Base-by-base conservation (phyloP, 805 yeast species). In the Kregervanrija delftensis region DNA sequence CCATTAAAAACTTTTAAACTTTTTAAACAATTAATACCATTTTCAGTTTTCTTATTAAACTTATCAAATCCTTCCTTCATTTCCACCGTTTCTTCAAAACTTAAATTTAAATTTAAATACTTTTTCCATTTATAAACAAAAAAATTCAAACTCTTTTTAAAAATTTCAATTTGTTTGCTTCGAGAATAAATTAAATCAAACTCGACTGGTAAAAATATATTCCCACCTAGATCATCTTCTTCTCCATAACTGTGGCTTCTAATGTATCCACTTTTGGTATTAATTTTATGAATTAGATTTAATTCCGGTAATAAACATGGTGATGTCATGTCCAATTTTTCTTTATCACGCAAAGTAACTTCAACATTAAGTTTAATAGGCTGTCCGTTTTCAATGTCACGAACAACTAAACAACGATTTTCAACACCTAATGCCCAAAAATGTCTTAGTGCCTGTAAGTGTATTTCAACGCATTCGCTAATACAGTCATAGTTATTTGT, bases 351-450 rank as follows among this genome's bases (percentile, higher is more conserved):
- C 46, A 71, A 40, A 5, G 50, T 48, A 35, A 65, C 35, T 36
- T 63, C 46, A 61, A 73, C 52, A 39, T 67, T 55, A 60, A 77
- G 35, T 65, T 74, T 71, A 12, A 78, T 68, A 0, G 88, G 81
- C 35, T 67, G 71, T 4, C 71, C 75, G 0, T 83, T 73, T 15
- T 74, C 76, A 8, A 83, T 79, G 58, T 89, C 88, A 45, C 93
- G 71, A 1, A 83, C 73, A 4, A 86, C 74, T n/a, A 93, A 65
- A 59, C 96, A 88, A 46, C 96, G 68, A 2, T 83, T 83, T 52
- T 83, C 89, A 4, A 84, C 83, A 0, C 95, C 77, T 48, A 93
- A 64, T 1, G 89, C 83, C 97, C 98, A 93, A 51, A 93, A 83
- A 60, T 89, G 95, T 36, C 96, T 71, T 33, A 89, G 65, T 2